Evolutionary conservation across 768 basidiomycete genomes (phyloP).

Genomic region (Panus rudis): DNA sequence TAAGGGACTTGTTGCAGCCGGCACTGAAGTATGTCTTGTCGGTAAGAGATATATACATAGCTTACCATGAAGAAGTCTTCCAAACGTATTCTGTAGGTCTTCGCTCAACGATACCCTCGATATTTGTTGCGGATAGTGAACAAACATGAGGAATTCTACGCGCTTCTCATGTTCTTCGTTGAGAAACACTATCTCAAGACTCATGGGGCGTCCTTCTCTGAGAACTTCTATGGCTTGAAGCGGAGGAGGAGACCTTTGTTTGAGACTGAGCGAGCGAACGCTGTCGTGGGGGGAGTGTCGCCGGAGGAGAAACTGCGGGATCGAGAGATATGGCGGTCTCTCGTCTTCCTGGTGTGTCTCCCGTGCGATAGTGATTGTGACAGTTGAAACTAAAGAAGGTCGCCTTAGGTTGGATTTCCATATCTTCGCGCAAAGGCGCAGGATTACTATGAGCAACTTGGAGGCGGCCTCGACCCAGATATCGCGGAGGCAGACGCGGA

Average conservation of each 20-base stretch:
- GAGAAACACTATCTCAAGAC: constrained; percentile 87
- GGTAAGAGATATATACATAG: constrained; percentile 37
- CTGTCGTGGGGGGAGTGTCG: constrained; percentile 61
- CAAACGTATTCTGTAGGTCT: constrained; percentile 48
- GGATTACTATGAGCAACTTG: constrained; percentile 85
- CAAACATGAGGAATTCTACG: constrained; percentile 94
- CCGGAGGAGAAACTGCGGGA: constrained; percentile 57
- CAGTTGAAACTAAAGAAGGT: constrained; percentile 3
- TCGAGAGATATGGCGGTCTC: constrained; percentile 66
- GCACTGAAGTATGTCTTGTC: constrained; percentile 91
- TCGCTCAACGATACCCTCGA: constrained; percentile 90
- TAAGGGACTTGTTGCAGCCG: constrained; percentile 86
- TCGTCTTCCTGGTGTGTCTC: constrained; percentile 68
- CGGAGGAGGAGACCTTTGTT: constrained; percentile 66
- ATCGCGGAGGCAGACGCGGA: constrained; percentile 48
- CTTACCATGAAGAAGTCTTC: not conserved
- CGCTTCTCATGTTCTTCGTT: constrained; percentile 78
- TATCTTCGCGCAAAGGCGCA: constrained; percentile 85
- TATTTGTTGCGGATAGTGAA: constrained; percentile 90
- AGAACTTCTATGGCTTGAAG: constrained; percentile 94
- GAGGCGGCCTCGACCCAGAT: constrained; percentile 72
- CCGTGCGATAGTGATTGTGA: not conserved
- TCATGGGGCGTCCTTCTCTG: constrained; percentile 88
- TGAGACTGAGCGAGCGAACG: constrained; percentile 56
- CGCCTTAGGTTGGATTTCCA: constrained; percentile 70